Percentiles rank a stretch among this genome's conserved stretches.
phyloP scores from a whole-genome alignment of 305 asterid genomes.

The Ilex paraguariensis region DNA sequence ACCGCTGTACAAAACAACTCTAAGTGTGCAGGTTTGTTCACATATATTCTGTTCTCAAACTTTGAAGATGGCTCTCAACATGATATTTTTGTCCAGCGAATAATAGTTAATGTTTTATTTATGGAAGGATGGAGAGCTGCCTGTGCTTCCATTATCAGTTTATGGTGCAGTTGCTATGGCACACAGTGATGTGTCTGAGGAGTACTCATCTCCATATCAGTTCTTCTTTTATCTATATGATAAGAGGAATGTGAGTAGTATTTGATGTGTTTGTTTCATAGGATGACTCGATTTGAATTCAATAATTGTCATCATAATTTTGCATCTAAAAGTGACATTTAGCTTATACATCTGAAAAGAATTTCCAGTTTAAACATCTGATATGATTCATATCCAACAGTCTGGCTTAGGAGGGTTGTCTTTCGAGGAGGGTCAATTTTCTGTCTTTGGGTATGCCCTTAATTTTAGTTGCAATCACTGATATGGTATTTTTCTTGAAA shows the following conservation, averaged over 20 bases:
- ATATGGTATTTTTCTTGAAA: no score
- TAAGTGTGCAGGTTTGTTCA: constrained; percentile 65
- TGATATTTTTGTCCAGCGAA: no score
- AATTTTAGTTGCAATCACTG: neutral
- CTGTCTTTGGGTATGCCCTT: constrained; percentile 73
- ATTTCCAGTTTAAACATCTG: no score
- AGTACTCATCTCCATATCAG: constrained; percentile 91
- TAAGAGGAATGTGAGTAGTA: constrained; percentile 76
- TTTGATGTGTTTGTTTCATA: neutral
- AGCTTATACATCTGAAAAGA: no score
- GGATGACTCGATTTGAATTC: no score
- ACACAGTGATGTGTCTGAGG: constrained; percentile 74
- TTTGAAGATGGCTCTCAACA: constrained; percentile 7
- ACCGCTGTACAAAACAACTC: constrained; percentile 77
- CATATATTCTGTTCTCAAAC: constrained; percentile 8
- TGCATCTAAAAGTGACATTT: no score
- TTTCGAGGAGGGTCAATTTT: constrained; percentile 94
- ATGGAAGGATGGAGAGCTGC: constrained; percentile 87
- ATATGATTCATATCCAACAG: constrained; percentile 26
- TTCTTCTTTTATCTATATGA: constrained; percentile 91
- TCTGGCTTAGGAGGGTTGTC: constrained; percentile 97
- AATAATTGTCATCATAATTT: no score
- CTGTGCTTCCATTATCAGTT: constrained; percentile 92
- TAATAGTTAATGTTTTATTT: constrained; percentile 1
- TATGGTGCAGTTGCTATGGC: constrained; percentile 97